These are phyloP conservation scores for Evansstolkia leycettana DNA, from an alignment of 495 filamentous ascomycete species.

Conservation along the genomic window DNA sequence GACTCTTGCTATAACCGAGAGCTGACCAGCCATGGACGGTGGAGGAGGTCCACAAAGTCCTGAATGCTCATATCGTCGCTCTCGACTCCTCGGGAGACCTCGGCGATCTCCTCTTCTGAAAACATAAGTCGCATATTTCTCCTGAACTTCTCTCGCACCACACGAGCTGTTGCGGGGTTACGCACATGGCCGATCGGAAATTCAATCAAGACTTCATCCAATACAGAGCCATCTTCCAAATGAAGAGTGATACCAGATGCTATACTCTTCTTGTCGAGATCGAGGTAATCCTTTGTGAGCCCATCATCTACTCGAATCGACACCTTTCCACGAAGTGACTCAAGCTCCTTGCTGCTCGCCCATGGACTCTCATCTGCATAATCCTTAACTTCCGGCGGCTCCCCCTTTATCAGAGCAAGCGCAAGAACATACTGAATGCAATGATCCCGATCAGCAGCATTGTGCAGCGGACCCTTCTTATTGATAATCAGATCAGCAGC, in stretches of 20 bases:
- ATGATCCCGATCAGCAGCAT: conserved; percentile 35
- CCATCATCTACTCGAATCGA: conserved; percentile 13
- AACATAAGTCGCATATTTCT: conserved; percentile 60
- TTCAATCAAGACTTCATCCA: conserved; percentile 73
- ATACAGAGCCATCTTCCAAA: conserved; percentile 20
- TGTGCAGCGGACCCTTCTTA: conserved; percentile 23
- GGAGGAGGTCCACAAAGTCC: conserved; percentile 62
- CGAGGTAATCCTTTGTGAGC: conserved; percentile 25
- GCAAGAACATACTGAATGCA: conserved; percentile 32
- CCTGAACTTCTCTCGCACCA: conserved; percentile 67
- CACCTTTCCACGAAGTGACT: conserved; percentile 18
- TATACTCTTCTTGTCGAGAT: conserved; percentile 15
- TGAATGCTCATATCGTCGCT: conserved; percentile 48
- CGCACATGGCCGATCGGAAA: conserved; percentile 71
- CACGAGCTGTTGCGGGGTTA: conserved; percentile 61
- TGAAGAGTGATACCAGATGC: conserved; percentile 12
- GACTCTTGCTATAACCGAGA: not conserved
- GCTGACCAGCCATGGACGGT: not conserved
- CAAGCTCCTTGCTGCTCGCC: conserved; percentile 12
- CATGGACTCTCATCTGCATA: conserved; percentile 25
- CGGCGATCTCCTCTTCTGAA: conserved; percentile 44
- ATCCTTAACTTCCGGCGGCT: conserved; percentile 16
- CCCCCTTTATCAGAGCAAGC: conserved; percentile 25
- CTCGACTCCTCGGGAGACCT: conserved; percentile 52
- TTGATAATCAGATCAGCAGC: conserved; percentile 29